These are phyloP conservation scores for Cerioporus squamosus DNA, from an alignment of 1,284 basidiomycete species.

Conservation along the genomic window DNA sequence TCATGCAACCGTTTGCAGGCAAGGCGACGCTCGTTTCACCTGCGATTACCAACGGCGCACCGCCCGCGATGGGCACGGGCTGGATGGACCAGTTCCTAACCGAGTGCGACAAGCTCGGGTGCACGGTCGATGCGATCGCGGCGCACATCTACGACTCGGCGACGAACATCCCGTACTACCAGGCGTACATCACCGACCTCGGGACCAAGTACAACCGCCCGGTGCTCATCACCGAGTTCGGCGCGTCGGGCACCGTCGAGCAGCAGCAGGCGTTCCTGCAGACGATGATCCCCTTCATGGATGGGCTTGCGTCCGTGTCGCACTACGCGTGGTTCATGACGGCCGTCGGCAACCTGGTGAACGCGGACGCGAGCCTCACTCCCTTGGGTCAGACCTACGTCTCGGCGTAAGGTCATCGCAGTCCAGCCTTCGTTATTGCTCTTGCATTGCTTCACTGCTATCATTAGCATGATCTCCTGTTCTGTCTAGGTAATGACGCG, in stretches of 20 bases:
- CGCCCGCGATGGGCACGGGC: constrained; percentile 34
- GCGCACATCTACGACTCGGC: constrained; percentile 41
- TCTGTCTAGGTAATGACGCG: too few species aligned
- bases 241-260: constrained; percentile 24
- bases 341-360: constrained; percentile 31
- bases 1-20: constrained; percentile 38
- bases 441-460: not conserved
- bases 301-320: constrained; percentile 28
- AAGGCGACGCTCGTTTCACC: constrained; percentile 38
- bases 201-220: constrained; percentile 34
- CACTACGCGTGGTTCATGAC: constrained; percentile 37
- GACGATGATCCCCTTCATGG: constrained; percentile 34
- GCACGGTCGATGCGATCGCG: constrained; percentile 37
- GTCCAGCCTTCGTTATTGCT: too few species aligned
- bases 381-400: constrained; percentile 22
- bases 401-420: not conserved
- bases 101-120: constrained; percentile 32
- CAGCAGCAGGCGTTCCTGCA: constrained; percentile 32
- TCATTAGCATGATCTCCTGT: not conserved
- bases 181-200: constrained; percentile 36
- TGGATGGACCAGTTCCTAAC: constrained; percentile 38
- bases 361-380: constrained; percentile 24
- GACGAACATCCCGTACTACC: constrained; percentile 35
- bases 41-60: constrained; percentile 38
- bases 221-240: constrained; percentile 39